Evolutionary conservation across 2,329 filamentous ascomycete genomes (phyloP).

Genomic region (Penicillium vulpinum): DNA sequence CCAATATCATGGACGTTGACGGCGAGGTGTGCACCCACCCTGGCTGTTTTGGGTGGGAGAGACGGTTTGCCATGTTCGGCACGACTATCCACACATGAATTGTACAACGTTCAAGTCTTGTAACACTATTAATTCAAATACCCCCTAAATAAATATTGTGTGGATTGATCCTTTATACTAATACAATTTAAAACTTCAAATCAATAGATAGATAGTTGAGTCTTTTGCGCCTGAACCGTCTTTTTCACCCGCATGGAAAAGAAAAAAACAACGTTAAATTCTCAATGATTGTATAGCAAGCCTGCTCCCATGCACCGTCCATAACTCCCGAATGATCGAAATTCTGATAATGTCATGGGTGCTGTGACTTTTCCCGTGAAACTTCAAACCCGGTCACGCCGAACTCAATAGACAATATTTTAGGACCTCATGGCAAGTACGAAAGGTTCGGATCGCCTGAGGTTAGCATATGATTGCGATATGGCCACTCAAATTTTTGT

Average conservation of each 20-base stretch:
- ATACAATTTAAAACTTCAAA: conserved; percentile 7
- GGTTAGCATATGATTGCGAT: background rate
- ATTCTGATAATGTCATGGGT: conserved; percentile 3
- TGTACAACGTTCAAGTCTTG: background rate
- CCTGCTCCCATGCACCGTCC: conserved; percentile 3
- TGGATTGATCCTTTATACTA: conserved; percentile 12
- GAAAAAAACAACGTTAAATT: background rate
- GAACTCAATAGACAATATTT: conserved; percentile 8
- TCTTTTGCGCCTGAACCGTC: conserved; percentile 1
- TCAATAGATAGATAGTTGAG: conserved; percentile 3
- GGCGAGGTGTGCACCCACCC: conserved; percentile 40
- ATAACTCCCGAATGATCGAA: conserved; percentile 8
- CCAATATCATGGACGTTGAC: conserved; percentile 44
- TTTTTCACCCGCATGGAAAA: conserved; percentile 1
- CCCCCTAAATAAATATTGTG: background rate
- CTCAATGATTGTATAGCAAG: background rate
- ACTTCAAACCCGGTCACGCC: conserved; percentile 7
- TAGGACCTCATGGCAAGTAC: background rate
- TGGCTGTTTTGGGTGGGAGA: conserved; percentile 56
- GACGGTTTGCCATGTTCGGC: conserved; percentile 64
- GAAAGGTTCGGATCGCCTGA: conserved; percentile 1
- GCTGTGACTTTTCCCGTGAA: conserved; percentile 3
- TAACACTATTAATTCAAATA: conserved; percentile 3
- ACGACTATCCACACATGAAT: conserved; percentile 54
- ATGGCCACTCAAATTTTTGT: conserved; percentile 41